Evolutionary conservation across 257 asterid genomes (phyloP).

Genomic region (Fraxinus pennsylvanica): DNA sequence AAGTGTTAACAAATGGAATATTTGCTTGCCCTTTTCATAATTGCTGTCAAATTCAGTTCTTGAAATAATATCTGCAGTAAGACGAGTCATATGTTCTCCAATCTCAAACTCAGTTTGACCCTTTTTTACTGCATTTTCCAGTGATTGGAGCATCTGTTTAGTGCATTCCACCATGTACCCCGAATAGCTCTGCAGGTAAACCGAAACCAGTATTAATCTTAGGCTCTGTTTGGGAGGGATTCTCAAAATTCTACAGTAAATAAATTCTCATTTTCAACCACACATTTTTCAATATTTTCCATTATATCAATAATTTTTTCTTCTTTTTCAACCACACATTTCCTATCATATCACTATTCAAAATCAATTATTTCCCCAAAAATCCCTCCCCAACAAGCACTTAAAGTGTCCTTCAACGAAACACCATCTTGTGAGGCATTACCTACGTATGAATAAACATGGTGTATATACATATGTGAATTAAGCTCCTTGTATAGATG

Average conservation of each 20-base stretch:
- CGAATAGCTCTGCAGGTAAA: slow-evolving; percentile 57
- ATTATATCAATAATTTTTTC: no score
- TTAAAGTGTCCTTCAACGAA: background rate
- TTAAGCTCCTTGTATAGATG: no score
- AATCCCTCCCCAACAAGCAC: no score
- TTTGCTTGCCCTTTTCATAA: slow-evolving; percentile 77
- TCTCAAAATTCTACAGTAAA: no score
- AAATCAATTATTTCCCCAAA: no score
- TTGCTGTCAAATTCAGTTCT: slow-evolving; percentile 76
- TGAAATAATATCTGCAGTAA: slow-evolving; percentile 89
- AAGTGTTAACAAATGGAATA: slow-evolving; percentile 56
- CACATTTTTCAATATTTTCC: no score
- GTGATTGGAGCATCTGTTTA: slow-evolving; percentile 47
- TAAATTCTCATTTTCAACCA: no score
- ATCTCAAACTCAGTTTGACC: slow-evolving; percentile 73
- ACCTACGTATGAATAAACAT: background rate
- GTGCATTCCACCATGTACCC: slow-evolving; percentile 88
- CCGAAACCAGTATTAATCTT: background rate
- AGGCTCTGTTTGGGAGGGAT: no score
- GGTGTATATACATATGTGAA: no score
- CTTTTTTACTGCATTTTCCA: slow-evolving; percentile 34
- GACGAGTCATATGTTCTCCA: slow-evolving; percentile 69
- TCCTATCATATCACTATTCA: no score
- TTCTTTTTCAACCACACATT: no score
- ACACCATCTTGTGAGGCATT: background rate